phyloP scores from a whole-genome alignment of 106 monocot genomes.

The Dioscorea dumetorum region DNA sequence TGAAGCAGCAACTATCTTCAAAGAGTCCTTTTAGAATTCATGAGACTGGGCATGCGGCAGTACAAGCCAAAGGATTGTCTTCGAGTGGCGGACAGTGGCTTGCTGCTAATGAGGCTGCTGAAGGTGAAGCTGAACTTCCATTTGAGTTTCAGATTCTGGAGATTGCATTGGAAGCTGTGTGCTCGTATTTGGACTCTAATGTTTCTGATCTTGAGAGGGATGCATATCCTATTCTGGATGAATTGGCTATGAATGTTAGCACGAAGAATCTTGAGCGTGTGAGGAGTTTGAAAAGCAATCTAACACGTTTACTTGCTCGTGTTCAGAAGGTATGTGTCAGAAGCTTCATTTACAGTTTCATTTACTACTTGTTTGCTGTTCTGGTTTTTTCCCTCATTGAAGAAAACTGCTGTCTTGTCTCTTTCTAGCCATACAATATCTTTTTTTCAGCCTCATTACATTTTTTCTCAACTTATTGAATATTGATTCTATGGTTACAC shows the following conservation, averaged over 20 bases:
- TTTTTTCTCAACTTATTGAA: neutral
- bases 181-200: slow-evolving; percentile 52
- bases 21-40: slow-evolving; percentile 26
- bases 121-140: slow-evolving; percentile 58
- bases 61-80: slow-evolving; percentile 6
- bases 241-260: slow-evolving; percentile 79
- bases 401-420: neutral
- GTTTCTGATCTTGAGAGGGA: slow-evolving; percentile 75
- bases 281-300: slow-evolving; percentile 67
- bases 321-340: slow-evolving; percentile 69
- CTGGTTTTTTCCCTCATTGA: neutral
- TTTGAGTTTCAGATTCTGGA: slow-evolving; percentile 96
- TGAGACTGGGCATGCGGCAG: slow-evolving; percentile 10
- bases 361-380: neutral
- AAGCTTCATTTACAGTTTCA: neutral
- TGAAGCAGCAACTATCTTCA: slow-evolving; percentile 58
- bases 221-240: slow-evolving; percentile 84
- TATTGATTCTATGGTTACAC: neutral
- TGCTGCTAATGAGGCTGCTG: slow-evolving; percentile 19
- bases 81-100: slow-evolving; percentile 15
- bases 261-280: slow-evolving; percentile 92
- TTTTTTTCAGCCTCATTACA: neutral
- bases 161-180: slow-evolving; percentile 60
- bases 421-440: neutral
- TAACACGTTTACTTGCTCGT: slow-evolving; percentile 82